Evolutionary conservation across 805 yeast species (phyloP), one percentile per base, ranked within the genome.

Genomic region (Monosporozyma solicola): DNA sequence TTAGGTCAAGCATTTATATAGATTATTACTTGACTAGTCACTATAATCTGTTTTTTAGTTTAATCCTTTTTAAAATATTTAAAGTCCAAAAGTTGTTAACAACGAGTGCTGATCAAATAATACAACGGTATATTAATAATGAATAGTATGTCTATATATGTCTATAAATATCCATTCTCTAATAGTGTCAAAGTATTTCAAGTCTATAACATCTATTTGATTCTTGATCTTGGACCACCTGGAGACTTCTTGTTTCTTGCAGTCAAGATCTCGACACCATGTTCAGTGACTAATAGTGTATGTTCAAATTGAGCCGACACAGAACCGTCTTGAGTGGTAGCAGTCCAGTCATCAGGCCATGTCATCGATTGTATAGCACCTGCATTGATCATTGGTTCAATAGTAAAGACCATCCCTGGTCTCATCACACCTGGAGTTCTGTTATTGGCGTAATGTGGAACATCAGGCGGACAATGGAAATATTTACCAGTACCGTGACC

Each of bases 281-380:
- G 84, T 65, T 91, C 98, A 7, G 99, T 94, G 39, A 94, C 94
- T 54, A 94, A 71, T 64, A 94, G 63, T 66, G 95, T 92, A 68
- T 94, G 97, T 71, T 94, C 96, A 62, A 94, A 94, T 70, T 94
- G 99, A 0, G 99, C 98, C 61, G 92, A 84, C 55, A 80, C 74
- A 64, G 81, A 80, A 52, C 99, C 99, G 67, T 94, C 99, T 43
- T 82, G 83, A 20, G 99, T 94, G 20, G 81, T 80, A 1, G 95
- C 80, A 5, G 99, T 94, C 99, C 99, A 94, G 69, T 88, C 86
- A 69, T 94, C 99, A 2, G 99, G 99, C 99, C 99, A 94, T 53
- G 83, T 75, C 54, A 79, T 71, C 69, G 91, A 98, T 64, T 80
- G 80, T 73, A 80, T 84, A 0, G 85, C 73, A 8, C 99, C 99